Evolutionary conservation across 2,329 filamentous ascomycete species (phyloP).

Genomic region (Talaromyces sp.): DNA sequence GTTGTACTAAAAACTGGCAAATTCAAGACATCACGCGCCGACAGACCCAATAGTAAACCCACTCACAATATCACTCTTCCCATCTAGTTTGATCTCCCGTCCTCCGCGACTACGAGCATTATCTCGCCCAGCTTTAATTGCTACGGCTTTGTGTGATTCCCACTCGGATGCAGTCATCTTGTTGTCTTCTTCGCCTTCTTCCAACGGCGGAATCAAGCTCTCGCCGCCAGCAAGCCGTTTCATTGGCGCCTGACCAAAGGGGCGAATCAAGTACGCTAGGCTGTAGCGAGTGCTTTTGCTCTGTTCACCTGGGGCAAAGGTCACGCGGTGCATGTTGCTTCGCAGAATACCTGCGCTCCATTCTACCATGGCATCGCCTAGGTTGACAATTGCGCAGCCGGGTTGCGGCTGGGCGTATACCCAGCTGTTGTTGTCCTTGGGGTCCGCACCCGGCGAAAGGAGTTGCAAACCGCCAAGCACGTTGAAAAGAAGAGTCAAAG

Average conservation of each 20-base stretch:
- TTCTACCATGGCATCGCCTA: conserved; percentile 11
- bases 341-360: conserved; percentile 6
- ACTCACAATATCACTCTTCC: neutral
- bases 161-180: conserved; percentile 5
- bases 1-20: neutral
- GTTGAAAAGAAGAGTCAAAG: conserved; percentile 8
- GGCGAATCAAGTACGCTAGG: conserved; percentile 5
- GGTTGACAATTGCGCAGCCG: conserved; percentile 7
- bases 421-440: conserved; percentile 5
- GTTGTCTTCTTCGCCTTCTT: conserved; percentile 5
- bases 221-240: conserved; percentile 5
- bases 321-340: conserved; percentile 8
- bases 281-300: conserved; percentile 4
- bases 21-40: neutral
- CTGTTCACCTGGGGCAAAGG: conserved; percentile 3
- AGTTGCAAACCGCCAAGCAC: conserved; percentile 4
- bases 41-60: neutral
- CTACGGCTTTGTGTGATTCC: conserved; percentile 7
- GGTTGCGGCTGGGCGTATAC: neutral
- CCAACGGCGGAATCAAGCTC: conserved; percentile 1
- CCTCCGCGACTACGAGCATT: conserved; percentile 5
- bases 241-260: conserved; percentile 1
- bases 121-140: neutral
- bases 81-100: conserved; percentile 22
- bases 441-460: neutral